These are phyloP conservation scores for Calocybe cyanea DNA, from an alignment of 768 basidiomycete species.

Conservation along the genomic window DNA sequence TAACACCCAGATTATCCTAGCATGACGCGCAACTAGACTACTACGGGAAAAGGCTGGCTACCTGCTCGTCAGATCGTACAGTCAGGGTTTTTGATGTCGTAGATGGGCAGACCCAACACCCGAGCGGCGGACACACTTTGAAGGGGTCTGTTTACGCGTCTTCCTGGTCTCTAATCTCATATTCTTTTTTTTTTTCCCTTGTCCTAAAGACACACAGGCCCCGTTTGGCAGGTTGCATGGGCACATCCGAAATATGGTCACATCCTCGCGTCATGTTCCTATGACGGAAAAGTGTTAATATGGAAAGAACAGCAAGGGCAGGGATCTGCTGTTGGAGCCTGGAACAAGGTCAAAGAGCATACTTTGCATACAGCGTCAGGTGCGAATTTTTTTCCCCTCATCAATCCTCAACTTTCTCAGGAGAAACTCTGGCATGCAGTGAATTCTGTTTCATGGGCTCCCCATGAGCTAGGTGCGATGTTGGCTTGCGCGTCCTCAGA, in stretches of 20 bases:
- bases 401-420: neutral
- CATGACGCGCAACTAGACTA: conserved; percentile 99
- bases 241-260: conserved; percentile 96
- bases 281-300: conserved; percentile 96
- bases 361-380: conserved; percentile 91
- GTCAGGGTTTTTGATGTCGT: conserved; percentile 95
- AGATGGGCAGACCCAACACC: conserved; percentile 74
- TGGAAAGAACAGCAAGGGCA: conserved; percentile 88
- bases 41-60: conserved; percentile 94
- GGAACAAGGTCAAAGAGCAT: conserved; percentile 96
- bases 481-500: conserved; percentile 96
- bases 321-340: conserved; percentile 55
- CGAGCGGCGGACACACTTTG: conserved; percentile 63
- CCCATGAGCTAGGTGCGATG: conserved; percentile 95
- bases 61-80: conserved; percentile 93
- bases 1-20: conserved; percentile 34
- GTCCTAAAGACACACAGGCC: conserved; percentile 78
- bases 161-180: no score
- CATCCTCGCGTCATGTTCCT: conserved; percentile 97
- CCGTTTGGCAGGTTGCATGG: conserved; percentile 99
- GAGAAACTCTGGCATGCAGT: conserved; percentile 41
- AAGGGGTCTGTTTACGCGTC: conserved; percentile 58
- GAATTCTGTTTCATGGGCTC: conserved; percentile 99
- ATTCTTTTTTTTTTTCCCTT: no score
- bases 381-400: conserved; percentile 31